Evolutionary conservation across 2,329 filamentous ascomycete species (phyloP), one percentile per base, ranked within the genome.

Genomic region (Diaporthe longicolla): DNA sequence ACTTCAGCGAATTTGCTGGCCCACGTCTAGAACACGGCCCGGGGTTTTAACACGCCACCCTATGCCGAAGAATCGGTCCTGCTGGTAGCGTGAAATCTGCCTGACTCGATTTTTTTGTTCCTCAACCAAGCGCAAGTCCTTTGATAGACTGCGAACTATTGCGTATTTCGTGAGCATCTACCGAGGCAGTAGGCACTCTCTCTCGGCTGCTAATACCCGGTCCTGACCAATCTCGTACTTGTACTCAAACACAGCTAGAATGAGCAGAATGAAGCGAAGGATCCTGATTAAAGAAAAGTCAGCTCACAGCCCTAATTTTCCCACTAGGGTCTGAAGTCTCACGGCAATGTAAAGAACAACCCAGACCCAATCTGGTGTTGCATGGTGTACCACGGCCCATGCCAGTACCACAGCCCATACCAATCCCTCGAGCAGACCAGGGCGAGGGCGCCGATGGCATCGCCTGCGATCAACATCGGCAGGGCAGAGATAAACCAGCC

Each of bases 391-490:
- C 72, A 75, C 24, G 74, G 74, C 5, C 74, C 74, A 13, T 73
- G 71, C 74, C 74, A 75, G 13, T 75, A 73, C 74, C 74, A 75
- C 26, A 73, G 21, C 7, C 74, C 74, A 24, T 75, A 73, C 74
- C 74, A 75, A 24, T 75, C 74, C 29, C 74, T 71, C 29, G 74
- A 75, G 43, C 71, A 75, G 24, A 73, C 59, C n/a, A 75, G 29
- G 48, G 68, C 70, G 24, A 73, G 29, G 5, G 61, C 50, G 17
- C 74, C 74, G 29, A 73, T 54, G 9, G 45, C 19, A 35, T 75
- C 74, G n/a, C 71, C 71, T 0, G 66, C 71, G 13, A 75, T 61
- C 9, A 75, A 43, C 11, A 65, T 40, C 10, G 71, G 71, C 52
- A 75, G 55, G 4, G 74, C 71, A 5, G 74, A 45, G 29, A 71